These are phyloP conservation scores for Panicum miliaceum DNA, from an alignment of 176 grass and related monocot genomes.

Conservation along the genomic window DNA sequence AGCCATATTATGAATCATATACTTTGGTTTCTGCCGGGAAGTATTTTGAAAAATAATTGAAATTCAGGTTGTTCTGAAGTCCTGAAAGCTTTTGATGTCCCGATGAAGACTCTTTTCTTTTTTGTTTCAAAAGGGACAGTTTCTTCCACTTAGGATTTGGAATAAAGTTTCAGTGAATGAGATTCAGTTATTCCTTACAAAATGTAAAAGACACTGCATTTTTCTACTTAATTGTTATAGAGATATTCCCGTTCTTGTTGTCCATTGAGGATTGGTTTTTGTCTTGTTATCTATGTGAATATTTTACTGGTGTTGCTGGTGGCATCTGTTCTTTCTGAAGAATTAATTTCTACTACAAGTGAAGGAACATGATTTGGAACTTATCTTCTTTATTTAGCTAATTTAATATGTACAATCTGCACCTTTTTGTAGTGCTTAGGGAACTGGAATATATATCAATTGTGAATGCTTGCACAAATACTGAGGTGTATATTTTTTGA, in stretches of 20 bases:
- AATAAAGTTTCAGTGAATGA: slow-evolving; percentile 43
- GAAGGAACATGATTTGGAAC: slow-evolving; percentile 4
- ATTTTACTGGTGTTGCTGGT: neutral
- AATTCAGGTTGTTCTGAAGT: neutral
- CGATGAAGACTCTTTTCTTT: neutral
- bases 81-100: neutral
- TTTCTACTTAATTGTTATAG: slow-evolving; percentile 20
- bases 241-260: slow-evolving; percentile 4
- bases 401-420: neutral
- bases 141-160: slow-evolving; percentile 13
- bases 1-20: neutral
- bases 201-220: slow-evolving; percentile 32
- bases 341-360: slow-evolving; percentile 4
- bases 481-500: neutral
- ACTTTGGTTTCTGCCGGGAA: neutral
- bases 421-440: slow-evolving; percentile 3
- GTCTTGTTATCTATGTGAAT: slow-evolving; percentile 1
- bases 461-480: neutral
- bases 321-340: slow-evolving; percentile 20
- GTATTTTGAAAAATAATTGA: slow-evolving; percentile 10
- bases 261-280: slow-evolving; percentile 23
- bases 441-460: neutral
- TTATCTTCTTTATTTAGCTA: neutral
- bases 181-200: slow-evolving; percentile 51
- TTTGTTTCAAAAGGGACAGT: neutral